Evolutionary conservation across 148 eudicot species (phyloP).

Genomic region (Amaranthus hypochondriacus): DNA sequence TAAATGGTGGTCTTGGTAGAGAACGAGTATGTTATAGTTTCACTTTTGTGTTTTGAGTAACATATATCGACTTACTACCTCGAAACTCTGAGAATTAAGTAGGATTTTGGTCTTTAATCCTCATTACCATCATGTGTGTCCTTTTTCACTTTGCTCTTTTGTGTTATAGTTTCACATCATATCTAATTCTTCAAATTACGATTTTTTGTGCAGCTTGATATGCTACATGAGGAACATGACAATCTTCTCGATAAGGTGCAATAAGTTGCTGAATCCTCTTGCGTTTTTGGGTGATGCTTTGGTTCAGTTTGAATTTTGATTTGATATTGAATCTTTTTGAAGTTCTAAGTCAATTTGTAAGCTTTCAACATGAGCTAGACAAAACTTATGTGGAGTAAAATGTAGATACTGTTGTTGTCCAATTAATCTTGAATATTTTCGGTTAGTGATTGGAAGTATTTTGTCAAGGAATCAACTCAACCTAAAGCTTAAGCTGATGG

Average conservation of each 20-base stretch:
- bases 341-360: neutral
- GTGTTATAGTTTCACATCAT: neutral
- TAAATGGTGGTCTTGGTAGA: no score
- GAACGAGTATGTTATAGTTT: no score
- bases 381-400: neutral
- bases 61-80: neutral
- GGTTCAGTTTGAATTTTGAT: neutral
- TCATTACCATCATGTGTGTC: neutral
- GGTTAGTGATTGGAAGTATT: neutral
- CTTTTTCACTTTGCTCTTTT: neutral
- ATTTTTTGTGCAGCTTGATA: constrained; percentile 68
- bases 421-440: neutral
- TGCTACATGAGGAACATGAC: constrained; percentile 96
- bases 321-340: neutral
- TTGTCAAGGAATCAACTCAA: neutral
- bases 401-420: neutral
- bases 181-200: neutral
- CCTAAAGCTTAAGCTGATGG: no score
- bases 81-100: neutral
- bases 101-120: neutral
- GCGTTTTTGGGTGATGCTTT: neutral
- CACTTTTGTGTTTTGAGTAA: no score
- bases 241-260: constrained; percentile 77
- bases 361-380: neutral
- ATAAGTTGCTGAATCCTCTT: neutral